Conservation (phyloP, 78 protist genomes). For the Speleostelium caveatum region DNA sequence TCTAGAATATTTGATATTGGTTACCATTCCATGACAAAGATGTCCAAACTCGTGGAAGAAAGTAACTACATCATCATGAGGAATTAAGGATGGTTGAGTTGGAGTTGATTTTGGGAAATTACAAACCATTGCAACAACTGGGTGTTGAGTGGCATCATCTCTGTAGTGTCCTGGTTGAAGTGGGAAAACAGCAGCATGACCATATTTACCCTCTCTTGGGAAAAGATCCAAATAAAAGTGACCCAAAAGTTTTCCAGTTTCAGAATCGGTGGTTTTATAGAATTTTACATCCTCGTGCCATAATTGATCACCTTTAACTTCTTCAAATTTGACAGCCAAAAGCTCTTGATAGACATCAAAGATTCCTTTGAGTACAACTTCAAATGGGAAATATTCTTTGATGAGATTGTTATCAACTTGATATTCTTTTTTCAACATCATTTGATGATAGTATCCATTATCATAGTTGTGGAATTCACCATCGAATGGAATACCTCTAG, state of each 20-base stretch:
- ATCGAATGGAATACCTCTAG: conserved; percentile 10
- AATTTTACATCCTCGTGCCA: conserved; percentile 75
- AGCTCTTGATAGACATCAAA: conserved; percentile 66
- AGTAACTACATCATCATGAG: conserved; percentile 81
- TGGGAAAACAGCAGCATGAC: conserved; percentile 78
- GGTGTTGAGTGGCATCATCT: conserved; percentile 9
- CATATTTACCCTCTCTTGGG: conserved; percentile 89
- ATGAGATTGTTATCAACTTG: conserved; percentile 69
- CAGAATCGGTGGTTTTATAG: conserved; percentile 17
- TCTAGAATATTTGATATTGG: conserved; percentile 16
- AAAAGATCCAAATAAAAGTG: conserved; percentile 82
- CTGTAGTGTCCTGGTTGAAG: conserved; percentile 13
- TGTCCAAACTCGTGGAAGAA: conserved; percentile 86
- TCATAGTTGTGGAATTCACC: conserved; percentile 72
- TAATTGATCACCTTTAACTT: neutral
- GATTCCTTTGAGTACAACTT: conserved; percentile 61
- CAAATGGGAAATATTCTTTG: conserved; percentile 78
- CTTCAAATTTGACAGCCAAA: conserved; percentile 37
- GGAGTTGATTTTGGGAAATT: conserved; percentile 82
- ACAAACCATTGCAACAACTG: conserved; percentile 44
- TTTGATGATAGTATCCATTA: conserved; percentile 29
- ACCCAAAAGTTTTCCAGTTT: conserved; percentile 47
- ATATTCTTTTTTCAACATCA: conserved; percentile 46
- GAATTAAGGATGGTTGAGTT: conserved; percentile 74
- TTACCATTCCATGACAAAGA: conserved; percentile 43